phyloP scores from a whole-genome alignment of 139 green algal genomes.

The Chlamydomonas eustigma region DNA sequence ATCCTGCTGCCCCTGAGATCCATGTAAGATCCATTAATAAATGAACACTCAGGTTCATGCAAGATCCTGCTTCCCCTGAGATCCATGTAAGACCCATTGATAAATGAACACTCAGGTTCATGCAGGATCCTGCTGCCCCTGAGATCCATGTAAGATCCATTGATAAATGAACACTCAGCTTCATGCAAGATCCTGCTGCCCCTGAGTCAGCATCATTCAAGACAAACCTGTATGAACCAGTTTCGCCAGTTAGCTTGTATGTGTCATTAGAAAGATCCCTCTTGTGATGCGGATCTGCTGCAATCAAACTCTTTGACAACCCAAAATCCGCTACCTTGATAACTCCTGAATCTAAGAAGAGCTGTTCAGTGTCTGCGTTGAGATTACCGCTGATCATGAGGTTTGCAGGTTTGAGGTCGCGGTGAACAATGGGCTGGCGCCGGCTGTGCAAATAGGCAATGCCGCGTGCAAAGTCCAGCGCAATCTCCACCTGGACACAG shows the following conservation, averaged over 20 bases:
- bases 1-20: too few species aligned
- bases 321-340: conserved; percentile 58
- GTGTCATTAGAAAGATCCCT: conserved; percentile 30
- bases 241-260: conserved; percentile 84
- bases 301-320: conserved; percentile 45
- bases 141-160: too few species aligned
- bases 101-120: too few species aligned
- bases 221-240: conserved; percentile 65
- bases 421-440: conserved; percentile 56
- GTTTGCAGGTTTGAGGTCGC: conserved; percentile 88
- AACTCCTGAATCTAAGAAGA: conserved; percentile 66
- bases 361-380: conserved; percentile 47
- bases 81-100: too few species aligned
- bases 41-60: too few species aligned
- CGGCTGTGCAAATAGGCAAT: conserved; percentile 86
- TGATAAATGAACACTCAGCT: too few species aligned
- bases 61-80: too few species aligned
- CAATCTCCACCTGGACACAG: conserved; percentile 76
- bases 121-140: too few species aligned
- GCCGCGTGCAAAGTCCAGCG: conserved; percentile 75
- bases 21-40: too few species aligned
- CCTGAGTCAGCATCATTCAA: too few species aligned
- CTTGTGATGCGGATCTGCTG: conserved; percentile 6
- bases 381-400: conserved; percentile 80
- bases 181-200: too few species aligned